phyloP scores from a whole-genome alignment of 2,329 filamentous ascomycete species.

The Alternaria sp. region DNA sequence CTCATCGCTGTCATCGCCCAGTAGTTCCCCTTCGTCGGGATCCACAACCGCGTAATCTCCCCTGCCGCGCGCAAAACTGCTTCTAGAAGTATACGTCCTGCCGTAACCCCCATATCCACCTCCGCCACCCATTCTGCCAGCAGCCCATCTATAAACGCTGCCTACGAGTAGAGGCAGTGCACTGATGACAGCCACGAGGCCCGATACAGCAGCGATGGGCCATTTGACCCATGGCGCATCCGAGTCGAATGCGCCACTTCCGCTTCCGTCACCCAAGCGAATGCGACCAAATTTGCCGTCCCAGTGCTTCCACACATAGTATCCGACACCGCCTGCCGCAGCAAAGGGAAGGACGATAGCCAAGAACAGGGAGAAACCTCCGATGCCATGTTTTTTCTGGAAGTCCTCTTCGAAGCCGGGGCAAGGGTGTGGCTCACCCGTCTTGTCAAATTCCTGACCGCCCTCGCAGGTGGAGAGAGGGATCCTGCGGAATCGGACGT shows the following conservation, averaged over 20 bases:
- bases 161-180: constrained; percentile 72
- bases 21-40: constrained; percentile 90
- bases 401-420: constrained; percentile 84
- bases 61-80: constrained; percentile 84
- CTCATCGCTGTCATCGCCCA: constrained; percentile 93
- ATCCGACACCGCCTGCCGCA: constrained; percentile 76
- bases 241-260: constrained; percentile 58
- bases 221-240: constrained; percentile 82
- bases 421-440: constrained; percentile 69
- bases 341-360: constrained; percentile 79
- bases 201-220: constrained; percentile 64
- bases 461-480: constrained; percentile 86
- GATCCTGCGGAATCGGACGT: constrained; percentile 88
- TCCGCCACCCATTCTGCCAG: constrained; percentile 62
- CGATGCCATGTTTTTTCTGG: constrained; percentile 72
- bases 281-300: constrained; percentile 89
- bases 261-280: constrained; percentile 74
- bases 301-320: constrained; percentile 86
- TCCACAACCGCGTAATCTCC: constrained; percentile 91
- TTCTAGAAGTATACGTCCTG: constrained; percentile 82
- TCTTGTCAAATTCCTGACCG: constrained; percentile 77
- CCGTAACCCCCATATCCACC: constrained; percentile 10
- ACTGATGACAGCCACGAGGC: constrained; percentile 63
- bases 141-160: constrained; percentile 74
- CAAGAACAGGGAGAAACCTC: constrained; percentile 82